These are phyloP conservation scores for Clonostachys solani DNA, from an alignment of 2,329 filamentous ascomycete genomes.

Conservation along the genomic window DNA sequence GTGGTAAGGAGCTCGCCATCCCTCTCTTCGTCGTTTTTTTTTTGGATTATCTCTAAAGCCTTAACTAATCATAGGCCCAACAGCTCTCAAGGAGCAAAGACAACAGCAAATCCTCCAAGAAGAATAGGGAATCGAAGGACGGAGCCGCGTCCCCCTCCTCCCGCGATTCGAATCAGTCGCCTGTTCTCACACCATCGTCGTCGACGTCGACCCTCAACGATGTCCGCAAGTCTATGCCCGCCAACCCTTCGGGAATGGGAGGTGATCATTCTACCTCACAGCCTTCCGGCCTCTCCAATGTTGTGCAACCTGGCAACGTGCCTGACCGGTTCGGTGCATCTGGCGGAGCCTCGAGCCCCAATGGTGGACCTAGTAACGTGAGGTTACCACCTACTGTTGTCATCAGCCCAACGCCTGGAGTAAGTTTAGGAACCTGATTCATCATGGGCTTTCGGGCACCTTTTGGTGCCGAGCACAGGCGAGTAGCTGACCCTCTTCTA, in stretches of 20 bases:
- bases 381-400: conserved; percentile 79
- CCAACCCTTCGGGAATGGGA: conserved; percentile 41
- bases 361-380: conserved; percentile 23
- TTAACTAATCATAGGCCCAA: conserved; percentile 11
- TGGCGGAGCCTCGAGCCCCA: conserved; percentile 26
- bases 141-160: conserved; percentile 76
- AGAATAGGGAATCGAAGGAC: conserved; percentile 68
- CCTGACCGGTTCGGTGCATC: conserved; percentile 36
- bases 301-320: conserved; percentile 25
- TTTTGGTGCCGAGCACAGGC: not conserved
- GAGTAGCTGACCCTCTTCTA: conserved; percentile 4
- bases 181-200: conserved; percentile 74
- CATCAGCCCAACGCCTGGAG: conserved; percentile 90
- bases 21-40: not conserved
- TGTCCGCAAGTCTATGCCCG: conserved; percentile 71
- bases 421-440: conserved; percentile 37
- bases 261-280: conserved; percentile 38
- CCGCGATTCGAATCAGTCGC: conserved; percentile 56
- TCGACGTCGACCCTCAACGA: conserved; percentile 87
- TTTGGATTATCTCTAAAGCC: not conserved
- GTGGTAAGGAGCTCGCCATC: conserved; percentile 66
- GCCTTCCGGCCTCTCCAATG: conserved; percentile 28
- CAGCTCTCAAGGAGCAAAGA: conserved; percentile 92
- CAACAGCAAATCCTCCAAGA: conserved; percentile 77
- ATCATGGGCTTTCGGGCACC: not conserved